phyloP scores from a whole-genome alignment of 768 basidiomycete genomes.

The Pisolithus marmoratus region DNA sequence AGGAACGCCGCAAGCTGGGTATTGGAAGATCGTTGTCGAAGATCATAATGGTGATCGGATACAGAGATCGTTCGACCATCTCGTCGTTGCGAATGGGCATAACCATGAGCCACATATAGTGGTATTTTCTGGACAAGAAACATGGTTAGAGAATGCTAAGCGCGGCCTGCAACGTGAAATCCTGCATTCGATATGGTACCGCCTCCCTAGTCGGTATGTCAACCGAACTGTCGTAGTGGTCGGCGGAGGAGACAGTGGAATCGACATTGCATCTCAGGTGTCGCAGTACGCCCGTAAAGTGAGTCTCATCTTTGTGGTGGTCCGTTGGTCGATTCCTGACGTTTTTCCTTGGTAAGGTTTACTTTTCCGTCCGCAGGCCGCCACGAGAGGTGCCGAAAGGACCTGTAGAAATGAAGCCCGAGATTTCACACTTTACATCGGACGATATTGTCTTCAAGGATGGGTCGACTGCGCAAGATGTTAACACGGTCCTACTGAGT shows the following conservation, averaged over 20 bases:
- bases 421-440: conserved; percentile 44
- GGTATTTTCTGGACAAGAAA: conserved; percentile 41
- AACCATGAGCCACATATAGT: conserved; percentile 47
- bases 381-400: conserved; percentile 8
- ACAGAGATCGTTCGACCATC: conserved; percentile 41
- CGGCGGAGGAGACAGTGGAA: conserved; percentile 41
- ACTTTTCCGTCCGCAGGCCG: conserved; percentile 32
- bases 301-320: background rate
- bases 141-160: conserved; percentile 36
- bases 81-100: conserved; percentile 52
- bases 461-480: conserved; percentile 32
- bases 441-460: conserved; percentile 43
- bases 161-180: conserved; percentile 32
- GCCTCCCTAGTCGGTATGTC: conserved; percentile 38
- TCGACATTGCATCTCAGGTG: conserved; percentile 43
- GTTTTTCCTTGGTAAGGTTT: conserved; percentile 19
- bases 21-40: conserved; percentile 40
- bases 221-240: conserved; percentile 45
- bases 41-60: conserved; percentile 14
- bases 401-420: conserved; percentile 32
- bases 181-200: conserved; percentile 50
- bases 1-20: conserved; percentile 32
- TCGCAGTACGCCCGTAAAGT: conserved; percentile 38
- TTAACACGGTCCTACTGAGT: conserved; percentile 45
- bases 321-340: too few species aligned